These are phyloP conservation scores for Colletotrichum caudatum DNA, from an alignment of 2,329 filamentous ascomycete species.

Conservation along the genomic window DNA sequence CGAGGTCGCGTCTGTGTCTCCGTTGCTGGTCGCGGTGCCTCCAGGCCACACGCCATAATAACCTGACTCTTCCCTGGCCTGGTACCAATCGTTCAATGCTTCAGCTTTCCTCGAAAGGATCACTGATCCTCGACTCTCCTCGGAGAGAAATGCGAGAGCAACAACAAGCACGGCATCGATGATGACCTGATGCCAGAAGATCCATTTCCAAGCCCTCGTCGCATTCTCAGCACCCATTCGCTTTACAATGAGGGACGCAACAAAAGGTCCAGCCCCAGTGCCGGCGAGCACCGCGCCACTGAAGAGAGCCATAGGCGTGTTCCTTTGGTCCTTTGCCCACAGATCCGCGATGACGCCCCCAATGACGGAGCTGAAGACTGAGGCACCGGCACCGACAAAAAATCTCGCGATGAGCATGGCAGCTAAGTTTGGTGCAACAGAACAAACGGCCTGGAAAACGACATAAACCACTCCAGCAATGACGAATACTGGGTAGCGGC, in stretches of 20 bases:
- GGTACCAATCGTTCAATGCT: conserved; percentile 83
- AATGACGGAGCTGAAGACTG: conserved; percentile 87
- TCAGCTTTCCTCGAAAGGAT: conserved; percentile 81
- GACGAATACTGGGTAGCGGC: conserved; percentile 85
- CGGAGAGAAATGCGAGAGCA: conserved; percentile 76
- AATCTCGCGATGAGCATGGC: conserved; percentile 84
- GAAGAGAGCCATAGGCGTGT: conserved; percentile 91
- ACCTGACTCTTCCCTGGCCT: conserved; percentile 74
- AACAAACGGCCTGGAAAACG: conserved; percentile 78
- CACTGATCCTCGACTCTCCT: conserved; percentile 85
- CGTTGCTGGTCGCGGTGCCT: conserved; percentile 32
- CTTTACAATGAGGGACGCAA: conserved; percentile 76
- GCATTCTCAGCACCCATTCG: conserved; percentile 58
- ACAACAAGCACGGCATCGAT: conserved; percentile 72
- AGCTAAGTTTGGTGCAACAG: conserved; percentile 74
- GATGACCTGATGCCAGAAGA: conserved; percentile 89
- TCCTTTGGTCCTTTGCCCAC: conserved; percentile 81
- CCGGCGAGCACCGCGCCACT: conserved; percentile 82
- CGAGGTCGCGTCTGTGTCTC: conserved; percentile 16
- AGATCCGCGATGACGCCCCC: conserved; percentile 93
- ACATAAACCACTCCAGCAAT: conserved; percentile 79
- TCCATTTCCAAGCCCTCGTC: conserved; percentile 73
- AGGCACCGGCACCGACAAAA: conserved; percentile 80
- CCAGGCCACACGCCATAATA: conserved; percentile 61
- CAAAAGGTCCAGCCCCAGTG: conserved; percentile 81